These are phyloP conservation scores for Skeletonema grethae DNA, from an alignment of 108 stramenopile genomes.

Conservation along the genomic window DNA sequence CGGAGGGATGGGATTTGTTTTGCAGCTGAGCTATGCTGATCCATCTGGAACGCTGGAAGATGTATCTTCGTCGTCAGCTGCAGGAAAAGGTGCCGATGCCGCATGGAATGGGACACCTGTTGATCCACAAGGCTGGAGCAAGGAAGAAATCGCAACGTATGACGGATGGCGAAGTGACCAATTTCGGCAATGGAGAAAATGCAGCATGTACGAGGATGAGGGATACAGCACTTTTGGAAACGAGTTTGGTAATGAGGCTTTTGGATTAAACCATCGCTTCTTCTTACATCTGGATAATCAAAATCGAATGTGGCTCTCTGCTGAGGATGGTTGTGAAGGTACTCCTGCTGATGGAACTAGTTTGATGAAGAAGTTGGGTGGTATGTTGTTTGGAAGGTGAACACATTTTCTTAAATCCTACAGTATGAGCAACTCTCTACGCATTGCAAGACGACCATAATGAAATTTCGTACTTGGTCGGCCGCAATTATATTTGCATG, in stretches of 20 bases:
- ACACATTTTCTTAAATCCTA: not conserved
- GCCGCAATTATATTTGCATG: too few species aligned
- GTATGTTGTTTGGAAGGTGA: conserved; percentile 44
- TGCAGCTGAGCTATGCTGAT: conserved; percentile 67
- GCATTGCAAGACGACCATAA: too few species aligned
- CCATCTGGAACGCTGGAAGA: conserved; percentile 6
- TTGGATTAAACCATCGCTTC: conserved; percentile 77
- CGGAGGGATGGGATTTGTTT: conserved; percentile 78
- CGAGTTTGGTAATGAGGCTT: conserved; percentile 66
- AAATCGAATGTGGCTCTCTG: conserved; percentile 69
- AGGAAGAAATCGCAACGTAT: conserved; percentile 61
- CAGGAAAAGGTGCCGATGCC: conserved; percentile 20
- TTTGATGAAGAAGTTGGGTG: conserved; percentile 47
- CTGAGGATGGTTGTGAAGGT: conserved; percentile 87
- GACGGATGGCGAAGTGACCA: conserved; percentile 85
- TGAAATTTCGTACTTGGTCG: too few species aligned
- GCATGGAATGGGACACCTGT: conserved; percentile 42
- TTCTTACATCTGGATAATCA: conserved; percentile 69
- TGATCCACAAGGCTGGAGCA: conserved; percentile 79
- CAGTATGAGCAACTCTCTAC: too few species aligned
- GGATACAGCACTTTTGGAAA: conserved; percentile 55
- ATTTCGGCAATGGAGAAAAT: conserved; percentile 71
- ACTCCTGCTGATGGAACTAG: conserved; percentile 45
- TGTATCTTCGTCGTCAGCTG: not conserved
- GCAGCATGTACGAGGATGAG: conserved; percentile 53